Base-by-base conservation (phyloP, 805 yeast genomes). In the Saccharomycopsis fermentans region DNA sequence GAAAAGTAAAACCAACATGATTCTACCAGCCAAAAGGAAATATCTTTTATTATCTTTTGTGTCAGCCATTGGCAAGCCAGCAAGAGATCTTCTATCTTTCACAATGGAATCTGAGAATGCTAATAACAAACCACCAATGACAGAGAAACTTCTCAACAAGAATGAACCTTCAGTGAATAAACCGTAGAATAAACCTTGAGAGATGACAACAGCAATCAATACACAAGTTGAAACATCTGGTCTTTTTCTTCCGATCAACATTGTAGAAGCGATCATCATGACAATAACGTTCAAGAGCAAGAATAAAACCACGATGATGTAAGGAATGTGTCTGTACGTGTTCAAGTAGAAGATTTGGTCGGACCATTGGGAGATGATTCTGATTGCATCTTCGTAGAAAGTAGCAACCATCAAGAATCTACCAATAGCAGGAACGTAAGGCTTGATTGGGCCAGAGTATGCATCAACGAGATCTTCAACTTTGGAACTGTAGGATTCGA, bases 331-430 rank as follows among this genome's bases (percentile, higher is more conserved):
- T 69, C 96, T 83, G 75, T 83, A 87, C 65, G 82, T 82, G 75
- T 87, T 80, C 65, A 94, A 77, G 71, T 87, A 92, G 70, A 82
- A 86, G 26, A 89, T 88, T 72, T 92, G 99, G 67, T 89, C 96
- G 37, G 79, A 71, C 97, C 97, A 92, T 74, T 91, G 97, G 5
- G 90, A 74, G 56, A 83, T 65, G 66, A 92, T 88, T 71, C 99
- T 81, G 56, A 85, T 69, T 2, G 96, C 81, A 68, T 94, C 98
- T 73, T 92, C 98, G 64, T 83, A 81, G 69, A 91, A 92, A 0
- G 98, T 94, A 54, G 96, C 96, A 58, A 92, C 96, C 62, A 92
- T 91, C 64, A 91, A 81, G 61, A 88, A 82, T 59, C 98, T 79
- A 40, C 97, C 98, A 66, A 92, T 81, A 24, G 83, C 83, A 8